phyloP scores from a whole-genome alignment of 2,329 filamentous ascomycete genomes.

The Fusarium haematococcum region DNA sequence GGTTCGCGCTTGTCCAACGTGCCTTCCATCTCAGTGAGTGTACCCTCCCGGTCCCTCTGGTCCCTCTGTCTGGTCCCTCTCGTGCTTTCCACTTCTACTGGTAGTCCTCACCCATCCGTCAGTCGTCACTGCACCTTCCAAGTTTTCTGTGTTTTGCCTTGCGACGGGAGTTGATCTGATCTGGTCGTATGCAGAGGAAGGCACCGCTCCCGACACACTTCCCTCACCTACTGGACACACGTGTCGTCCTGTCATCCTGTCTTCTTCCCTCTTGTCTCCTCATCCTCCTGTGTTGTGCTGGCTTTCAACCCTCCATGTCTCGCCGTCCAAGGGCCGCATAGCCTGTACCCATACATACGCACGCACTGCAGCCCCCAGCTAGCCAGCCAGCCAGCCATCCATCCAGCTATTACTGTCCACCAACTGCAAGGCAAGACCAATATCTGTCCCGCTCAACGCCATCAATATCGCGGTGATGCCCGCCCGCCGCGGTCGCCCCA shows the following conservation, averaged over 20 bases:
- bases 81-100: conserved; percentile 6
- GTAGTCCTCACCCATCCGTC: background rate
- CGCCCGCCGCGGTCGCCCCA: conserved; percentile 4
- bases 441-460: background rate
- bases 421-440: conserved; percentile 1
- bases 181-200: background rate
- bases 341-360: background rate
- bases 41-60: background rate
- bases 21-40: conserved; percentile 6
- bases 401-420: background rate
- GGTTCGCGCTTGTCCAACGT: conserved; percentile 16
- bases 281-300: background rate
- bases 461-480: conserved; percentile 16
- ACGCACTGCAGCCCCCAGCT: background rate
- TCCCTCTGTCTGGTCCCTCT: background rate
- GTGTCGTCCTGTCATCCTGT: background rate
- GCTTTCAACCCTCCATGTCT: conserved; percentile 15
- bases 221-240: background rate
- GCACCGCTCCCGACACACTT: background rate
- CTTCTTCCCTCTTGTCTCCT: conserved; percentile 6
- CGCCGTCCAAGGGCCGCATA: conserved; percentile 2
- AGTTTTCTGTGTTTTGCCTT: background rate
- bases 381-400: background rate
- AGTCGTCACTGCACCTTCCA: background rate
- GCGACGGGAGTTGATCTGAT: background rate